These are phyloP conservation scores for Solanum hybrid DNA, from an alignment of 305 asterid genomes.

Conservation along the genomic window DNA sequence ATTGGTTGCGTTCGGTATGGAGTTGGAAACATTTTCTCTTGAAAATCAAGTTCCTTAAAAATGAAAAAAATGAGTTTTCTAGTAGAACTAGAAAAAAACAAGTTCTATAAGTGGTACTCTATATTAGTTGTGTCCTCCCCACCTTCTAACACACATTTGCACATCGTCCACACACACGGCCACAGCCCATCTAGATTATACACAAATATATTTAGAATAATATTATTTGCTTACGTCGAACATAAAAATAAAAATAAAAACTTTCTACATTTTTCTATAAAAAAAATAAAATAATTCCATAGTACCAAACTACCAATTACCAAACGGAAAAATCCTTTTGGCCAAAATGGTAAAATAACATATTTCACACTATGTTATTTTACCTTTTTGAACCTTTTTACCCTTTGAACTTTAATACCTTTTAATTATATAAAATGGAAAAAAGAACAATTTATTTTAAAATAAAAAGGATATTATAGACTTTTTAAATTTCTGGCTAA, in stretches of 20 bases:
- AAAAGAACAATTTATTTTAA: no score
- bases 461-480: no score
- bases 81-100: neutral
- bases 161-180: neutral
- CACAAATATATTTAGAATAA: neutral
- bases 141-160: neutral
- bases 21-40: neutral
- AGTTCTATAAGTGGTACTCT: neutral
- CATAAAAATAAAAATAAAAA: neutral
- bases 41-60: neutral
- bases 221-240: neutral
- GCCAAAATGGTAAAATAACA: no score
- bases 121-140: neutral
- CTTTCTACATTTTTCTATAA: neutral
- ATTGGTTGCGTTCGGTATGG: neutral
- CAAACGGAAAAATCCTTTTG: no score
- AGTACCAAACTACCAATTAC: neutral
- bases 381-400: no score
- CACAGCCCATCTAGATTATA: neutral
- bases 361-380: no score
- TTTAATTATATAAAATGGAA: no score
- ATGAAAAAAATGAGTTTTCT: neutral
- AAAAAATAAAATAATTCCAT: neutral
- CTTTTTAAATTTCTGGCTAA: accelerated
- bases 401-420: no score